Conservation (phyloP, 257 asterid genomes). For the Ajuga chamaepitys region DNA sequence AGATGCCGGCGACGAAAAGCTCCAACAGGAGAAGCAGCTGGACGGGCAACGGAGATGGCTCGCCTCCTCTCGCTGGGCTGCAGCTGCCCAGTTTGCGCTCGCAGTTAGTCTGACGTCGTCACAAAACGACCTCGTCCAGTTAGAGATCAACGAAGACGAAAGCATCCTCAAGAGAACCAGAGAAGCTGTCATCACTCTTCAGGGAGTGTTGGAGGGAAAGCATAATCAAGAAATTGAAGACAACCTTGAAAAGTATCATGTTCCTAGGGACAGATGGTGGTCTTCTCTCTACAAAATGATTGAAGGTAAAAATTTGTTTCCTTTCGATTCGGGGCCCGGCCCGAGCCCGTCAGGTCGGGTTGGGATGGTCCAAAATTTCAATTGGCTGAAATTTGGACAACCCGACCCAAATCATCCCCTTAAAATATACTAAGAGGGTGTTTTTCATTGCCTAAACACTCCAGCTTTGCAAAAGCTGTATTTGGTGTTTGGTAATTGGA, state of each 20-base stretch:
- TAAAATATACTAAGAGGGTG: too few species aligned
- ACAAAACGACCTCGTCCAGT: slow-evolving; percentile 67
- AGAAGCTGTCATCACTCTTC: slow-evolving; percentile 85
- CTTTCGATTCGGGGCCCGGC: too few species aligned
- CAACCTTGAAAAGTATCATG: slow-evolving; percentile 57
- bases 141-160: slow-evolving; percentile 49
- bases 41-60: slow-evolving; percentile 84
- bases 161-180: slow-evolving; percentile 68
- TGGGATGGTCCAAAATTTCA: too few species aligned
- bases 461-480: too few species aligned
- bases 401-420: too few species aligned
- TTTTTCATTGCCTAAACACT: too few species aligned
- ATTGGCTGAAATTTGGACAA: too few species aligned
- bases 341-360: too few species aligned
- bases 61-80: slow-evolving; percentile 94
- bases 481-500: too few species aligned
- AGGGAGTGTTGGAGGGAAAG: slow-evolving; percentile 87
- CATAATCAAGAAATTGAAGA: slow-evolving; percentile 70
- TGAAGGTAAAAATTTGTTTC: slow-evolving; percentile 51
- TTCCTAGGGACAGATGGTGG: slow-evolving; percentile 90
- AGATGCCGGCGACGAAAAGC: slow-evolving; percentile 20
- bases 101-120: slow-evolving; percentile 83
- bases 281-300: slow-evolving; percentile 73
- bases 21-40: slow-evolving; percentile 34
- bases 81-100: slow-evolving; percentile 86